Conservation (phyloP, 768 basidiomycete species). For the Gyrodon lividus region DNA sequence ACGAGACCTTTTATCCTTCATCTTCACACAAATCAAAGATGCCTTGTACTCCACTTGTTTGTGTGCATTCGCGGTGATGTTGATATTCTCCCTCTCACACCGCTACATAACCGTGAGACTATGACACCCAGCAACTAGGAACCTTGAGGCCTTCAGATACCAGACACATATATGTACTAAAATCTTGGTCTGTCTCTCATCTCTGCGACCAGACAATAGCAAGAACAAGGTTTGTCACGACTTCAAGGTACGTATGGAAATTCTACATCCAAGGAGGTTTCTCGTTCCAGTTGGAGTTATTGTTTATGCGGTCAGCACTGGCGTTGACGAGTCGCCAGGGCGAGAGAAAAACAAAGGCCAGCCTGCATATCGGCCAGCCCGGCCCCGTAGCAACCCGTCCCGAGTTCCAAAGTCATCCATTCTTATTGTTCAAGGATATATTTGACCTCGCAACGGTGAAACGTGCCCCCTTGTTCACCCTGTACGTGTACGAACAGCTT, state of each 20-base stretch:
- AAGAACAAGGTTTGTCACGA: conserved; percentile 27
- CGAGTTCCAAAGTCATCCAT: conserved; percentile 16
- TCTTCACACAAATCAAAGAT: conserved; percentile 16
- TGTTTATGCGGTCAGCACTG: conserved; percentile 18
- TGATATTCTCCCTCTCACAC: background rate
- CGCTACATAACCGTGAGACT: background rate
- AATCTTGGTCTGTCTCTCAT: conserved; percentile 8
- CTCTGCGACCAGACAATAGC: conserved; percentile 27
- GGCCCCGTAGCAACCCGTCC: conserved; percentile 14
- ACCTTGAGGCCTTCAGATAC: too few species aligned
- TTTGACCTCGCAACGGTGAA: conserved; percentile 7
- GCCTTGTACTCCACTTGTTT: conserved; percentile 1
- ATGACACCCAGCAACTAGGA: too few species aligned
- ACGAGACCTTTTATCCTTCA: conserved; percentile 17
- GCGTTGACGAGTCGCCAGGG: background rate
- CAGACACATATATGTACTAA: too few species aligned
- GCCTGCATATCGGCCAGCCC: conserved; percentile 1
- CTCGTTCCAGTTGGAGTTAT: conserved; percentile 8
- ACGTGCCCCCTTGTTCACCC: conserved; percentile 1
- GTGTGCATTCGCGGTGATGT: too few species aligned
- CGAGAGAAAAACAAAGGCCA: background rate
- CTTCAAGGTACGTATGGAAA: conserved; percentile 30
- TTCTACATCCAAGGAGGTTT: conserved; percentile 8
- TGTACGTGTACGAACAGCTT: conserved; percentile 13
- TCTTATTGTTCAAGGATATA: conserved; percentile 27